A percentile compares a stretch with the other conserved stretches of the same genome.
These are phyloP conservation scores for Singerocomus rubriflavus DNA, from an alignment of 1,284 basidiomycete genomes.

Conservation along the genomic window DNA sequence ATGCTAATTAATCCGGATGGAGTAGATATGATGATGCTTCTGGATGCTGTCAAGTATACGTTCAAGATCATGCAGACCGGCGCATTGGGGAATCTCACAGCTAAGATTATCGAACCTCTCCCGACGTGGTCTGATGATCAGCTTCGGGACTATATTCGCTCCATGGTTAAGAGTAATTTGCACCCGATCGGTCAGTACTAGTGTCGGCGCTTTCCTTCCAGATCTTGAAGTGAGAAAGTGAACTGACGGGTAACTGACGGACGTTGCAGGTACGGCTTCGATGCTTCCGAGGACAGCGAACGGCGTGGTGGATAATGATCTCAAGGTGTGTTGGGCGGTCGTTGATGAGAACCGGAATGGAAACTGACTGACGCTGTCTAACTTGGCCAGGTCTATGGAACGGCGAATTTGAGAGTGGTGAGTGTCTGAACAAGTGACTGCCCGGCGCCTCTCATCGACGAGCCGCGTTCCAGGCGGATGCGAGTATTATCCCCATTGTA, in stretches of 20 bases:
- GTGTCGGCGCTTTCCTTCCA: not conserved
- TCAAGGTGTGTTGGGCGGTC: constrained; percentile 6
- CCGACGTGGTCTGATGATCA: constrained; percentile 17
- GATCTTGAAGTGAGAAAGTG: not conserved
- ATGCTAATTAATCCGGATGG: not conserved
- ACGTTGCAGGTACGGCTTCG: constrained; percentile 12
- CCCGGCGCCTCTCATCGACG: not conserved
- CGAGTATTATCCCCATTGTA: constrained; percentile 19
- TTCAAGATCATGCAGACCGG: constrained; percentile 19
- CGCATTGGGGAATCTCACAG: constrained; percentile 11
- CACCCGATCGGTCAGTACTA: constrained; percentile 17
- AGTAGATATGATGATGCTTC: constrained; percentile 14
- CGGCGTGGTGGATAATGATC: constrained; percentile 13
- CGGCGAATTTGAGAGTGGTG: constrained; percentile 20
- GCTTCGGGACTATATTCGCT: constrained; percentile 11
- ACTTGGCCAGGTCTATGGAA: constrained; percentile 16
- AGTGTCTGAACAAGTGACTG: not conserved
- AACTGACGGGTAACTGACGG: not conserved
- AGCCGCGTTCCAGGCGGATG: constrained; percentile 14
- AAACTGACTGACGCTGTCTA: not conserved
- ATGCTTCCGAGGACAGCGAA: constrained; percentile 17
- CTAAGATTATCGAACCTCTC: constrained; percentile 14
- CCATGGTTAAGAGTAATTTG: constrained; percentile 7
- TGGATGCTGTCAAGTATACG: constrained; percentile 16
- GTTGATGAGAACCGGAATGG: not conserved